Base-by-base conservation (phyloP, 1,284 basidiomycete genomes). In the Fomitopsis pinicola region DNA sequence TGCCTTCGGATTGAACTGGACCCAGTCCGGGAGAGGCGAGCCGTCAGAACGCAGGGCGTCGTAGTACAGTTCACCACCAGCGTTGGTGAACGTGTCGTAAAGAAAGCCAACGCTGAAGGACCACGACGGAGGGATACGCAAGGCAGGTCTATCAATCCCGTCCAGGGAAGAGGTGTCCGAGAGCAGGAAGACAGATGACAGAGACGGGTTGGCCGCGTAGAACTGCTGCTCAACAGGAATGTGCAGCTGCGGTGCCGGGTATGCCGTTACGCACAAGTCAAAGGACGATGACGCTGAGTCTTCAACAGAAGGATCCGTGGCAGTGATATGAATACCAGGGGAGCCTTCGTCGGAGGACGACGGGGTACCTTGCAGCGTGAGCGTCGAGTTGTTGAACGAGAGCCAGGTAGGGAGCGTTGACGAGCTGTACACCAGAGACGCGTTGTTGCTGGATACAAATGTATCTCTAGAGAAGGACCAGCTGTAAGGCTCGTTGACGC, bases 51-150 rank as follows among this genome's bases (percentile, higher is more conserved):
- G 82, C 33, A 82, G 78, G 9, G 88, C 87, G 7, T 83, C 80
- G 69, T 94, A 95, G 72, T 77, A 92, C 15, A 96, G 64, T 59
- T 76, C 73, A 55, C 76, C 75, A 33, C 71, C 59, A 17, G 82
- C 76, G 35, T 38, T 38, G 19, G 70, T 69, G 72, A 89, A 92
- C 1, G 92, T 95, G 56, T 83, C 78, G 62, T 84, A 80, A 46
- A 86, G 77, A 68, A 97, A 87, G 10, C 95, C 96, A 61, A 98
- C 82, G 68, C 92, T 95, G 76, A 97, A 98, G 0, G 92, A 94
- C 94, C 95, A 97, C 35, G 80, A 77, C 2, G 85, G 84, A 1
- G 94, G 95, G 9, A 97, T 82, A 50, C 94, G 82, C 59, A 97
- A 73, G 14, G 85, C 81, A 26, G 91, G 90, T 56, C 80, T 80